Base-by-base conservation (phyloP, 495 filamentous ascomycete genomes). In the Annulohypoxylon stygium region DNA sequence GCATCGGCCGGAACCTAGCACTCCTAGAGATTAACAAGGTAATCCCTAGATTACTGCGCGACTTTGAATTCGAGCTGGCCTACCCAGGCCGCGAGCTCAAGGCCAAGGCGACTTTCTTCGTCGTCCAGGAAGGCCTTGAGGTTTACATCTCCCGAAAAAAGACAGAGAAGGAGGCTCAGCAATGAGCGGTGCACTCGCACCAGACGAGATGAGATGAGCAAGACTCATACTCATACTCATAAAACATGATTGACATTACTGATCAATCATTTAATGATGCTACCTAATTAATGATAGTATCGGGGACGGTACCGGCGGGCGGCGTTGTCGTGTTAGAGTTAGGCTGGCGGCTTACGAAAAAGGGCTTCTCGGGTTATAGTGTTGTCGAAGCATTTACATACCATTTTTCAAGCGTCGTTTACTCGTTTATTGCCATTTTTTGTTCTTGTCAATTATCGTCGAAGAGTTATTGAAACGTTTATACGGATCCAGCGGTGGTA, bases 1-100 rank as follows among this genome's bases (percentile, higher is more conserved):
- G 87, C 71, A 88, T 88, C 60, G 87, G 87, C 6, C 81, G 85
- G 37, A 87, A 88, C 72, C 74, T 89, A 6, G 86, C 82, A 4
- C 77, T 86, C n/a, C 75, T 89, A 23, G 86, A 89, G 78, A 85
- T 89, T 63, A 87, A 85, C 70, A 89, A 88, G 79, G 83, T 88
- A 25, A 73, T 88, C 11, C 84, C 86, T 8, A 77, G 81, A 41
- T 76, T 87, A 14, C 69, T 87, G 65, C 79, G 83, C 18, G 83
- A 86, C 67, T 89, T 84, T 69, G 76, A 85, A 61, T 85, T 89
- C 64, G 76, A 83, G 78, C 75, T 88, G 55, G 83, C 78, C 53
- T 75, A 86, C 66, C 85, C 85, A 0, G 79, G 77, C 12, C 74
- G 73, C 62, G 79, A 80, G 45, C 80, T 86, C 73, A 81, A 78